Evolutionary conservation across 192 early-diverging fungal species (phyloP).

Genomic region (Allomyces macrogynus): DNA sequence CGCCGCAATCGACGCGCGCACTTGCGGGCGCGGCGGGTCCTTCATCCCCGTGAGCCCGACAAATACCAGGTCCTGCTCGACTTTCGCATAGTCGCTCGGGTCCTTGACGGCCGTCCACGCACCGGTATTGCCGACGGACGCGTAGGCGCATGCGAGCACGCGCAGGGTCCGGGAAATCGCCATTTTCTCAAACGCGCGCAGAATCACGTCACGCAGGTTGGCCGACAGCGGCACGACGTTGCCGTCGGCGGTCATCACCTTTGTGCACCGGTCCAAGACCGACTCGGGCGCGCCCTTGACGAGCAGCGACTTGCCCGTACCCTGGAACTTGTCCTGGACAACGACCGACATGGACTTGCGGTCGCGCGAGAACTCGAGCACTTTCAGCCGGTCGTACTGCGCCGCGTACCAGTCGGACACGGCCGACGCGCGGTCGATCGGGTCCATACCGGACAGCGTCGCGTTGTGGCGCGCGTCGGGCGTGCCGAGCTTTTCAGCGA

Average conservation of each 20-base stretch:
- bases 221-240: constrained; percentile 41
- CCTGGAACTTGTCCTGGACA: constrained; percentile 13
- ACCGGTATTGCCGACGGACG: constrained; percentile 41
- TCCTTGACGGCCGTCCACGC: constrained; percentile 26
- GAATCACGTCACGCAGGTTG: constrained; percentile 32
- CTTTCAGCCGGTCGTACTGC: constrained; percentile 33
- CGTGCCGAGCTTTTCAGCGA: constrained; percentile 85
- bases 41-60: constrained; percentile 89
- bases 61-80: constrained; percentile 79
- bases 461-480: constrained; percentile 45
- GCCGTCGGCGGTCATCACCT: constrained; percentile 11
- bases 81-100: constrained; percentile 37
- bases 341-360: constrained; percentile 97
- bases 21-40: constrained; percentile 92
- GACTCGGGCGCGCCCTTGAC: constrained; percentile 94
- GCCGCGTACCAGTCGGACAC: constrained; percentile 52
- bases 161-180: constrained; percentile 60
- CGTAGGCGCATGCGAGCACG: constrained; percentile 73
- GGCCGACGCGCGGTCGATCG: constrained; percentile 36
- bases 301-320: constrained; percentile 23
- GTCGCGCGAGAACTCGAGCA: constrained; percentile 88
- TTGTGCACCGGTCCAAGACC: constrained; percentile 68
- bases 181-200: constrained; percentile 46
- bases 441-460: constrained; percentile 20
- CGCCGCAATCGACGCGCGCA: constrained; percentile 54